Conservation (phyloP, 2,329 filamentous ascomycete species). For the Aureobasidium sp. region DNA sequence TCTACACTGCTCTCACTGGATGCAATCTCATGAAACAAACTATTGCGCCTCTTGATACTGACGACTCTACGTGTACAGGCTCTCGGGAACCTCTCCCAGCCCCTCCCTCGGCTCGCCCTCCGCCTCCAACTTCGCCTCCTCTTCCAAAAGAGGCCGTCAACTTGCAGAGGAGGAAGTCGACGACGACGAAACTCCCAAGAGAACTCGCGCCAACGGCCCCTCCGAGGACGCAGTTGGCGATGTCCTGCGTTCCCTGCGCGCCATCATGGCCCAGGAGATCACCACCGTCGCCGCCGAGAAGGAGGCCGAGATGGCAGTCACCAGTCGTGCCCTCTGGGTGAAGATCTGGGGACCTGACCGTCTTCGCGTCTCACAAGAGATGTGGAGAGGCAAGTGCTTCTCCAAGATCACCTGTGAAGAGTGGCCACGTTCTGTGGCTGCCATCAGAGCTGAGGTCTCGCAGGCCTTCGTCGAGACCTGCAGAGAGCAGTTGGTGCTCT, state of each 20-base stretch:
- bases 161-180: not conserved
- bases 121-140: not conserved
- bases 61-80: not conserved
- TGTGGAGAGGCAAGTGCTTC: not conserved
- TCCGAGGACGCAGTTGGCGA: not conserved
- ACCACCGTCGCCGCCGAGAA: not conserved
- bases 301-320: not conserved
- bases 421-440: not conserved
- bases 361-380: not conserved
- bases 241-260: not conserved
- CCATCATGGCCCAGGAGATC: not conserved
- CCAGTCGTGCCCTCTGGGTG: not conserved
- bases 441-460: not conserved
- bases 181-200: not conserved
- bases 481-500: not conserved
- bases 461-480: not conserved
- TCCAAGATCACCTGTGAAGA: not conserved
- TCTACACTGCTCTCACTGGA: not conserved
- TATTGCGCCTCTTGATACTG: not conserved
- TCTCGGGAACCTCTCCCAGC: not conserved
- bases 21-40: not conserved
- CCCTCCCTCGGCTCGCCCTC: not conserved
- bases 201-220: not conserved
- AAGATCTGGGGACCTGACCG: constrained; percentile 11
- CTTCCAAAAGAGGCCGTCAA: not conserved